Conservation (phyloP, 306 rosid genomes). For the Dalbergia cultrata region DNA sequence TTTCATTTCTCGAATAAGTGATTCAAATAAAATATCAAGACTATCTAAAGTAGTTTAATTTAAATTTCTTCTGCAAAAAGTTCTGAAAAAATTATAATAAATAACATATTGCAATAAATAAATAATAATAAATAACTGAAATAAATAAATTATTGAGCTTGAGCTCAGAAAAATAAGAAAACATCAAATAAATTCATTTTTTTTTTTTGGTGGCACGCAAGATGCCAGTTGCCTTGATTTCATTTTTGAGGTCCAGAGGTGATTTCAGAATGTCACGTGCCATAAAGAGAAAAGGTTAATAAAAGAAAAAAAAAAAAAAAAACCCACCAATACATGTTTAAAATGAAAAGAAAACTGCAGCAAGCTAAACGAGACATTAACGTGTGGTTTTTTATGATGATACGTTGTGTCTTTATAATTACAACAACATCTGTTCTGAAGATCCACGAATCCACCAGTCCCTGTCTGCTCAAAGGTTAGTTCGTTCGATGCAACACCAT, state of each 20-base stretch:
- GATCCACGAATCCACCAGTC: slow-evolving; percentile 2
- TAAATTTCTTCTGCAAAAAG: not conserved
- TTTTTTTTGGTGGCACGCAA: not conserved
- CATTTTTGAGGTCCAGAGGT: not conserved
- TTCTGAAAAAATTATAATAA: not conserved
- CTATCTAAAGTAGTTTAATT: not conserved
- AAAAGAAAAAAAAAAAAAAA: slow-evolving; percentile 5
- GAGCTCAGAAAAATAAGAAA: not conserved
- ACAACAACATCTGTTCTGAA: not conserved
- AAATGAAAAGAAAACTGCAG: not conserved
- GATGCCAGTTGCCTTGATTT: not conserved
- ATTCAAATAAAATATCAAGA: not conserved
- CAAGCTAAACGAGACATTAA: not conserved
- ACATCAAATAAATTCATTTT: no score
- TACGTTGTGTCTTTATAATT: not conserved
- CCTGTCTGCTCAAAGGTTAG: slow-evolving; percentile 19
- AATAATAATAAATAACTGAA: not conserved
- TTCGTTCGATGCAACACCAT: not conserved
- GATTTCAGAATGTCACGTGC: slow-evolving; percentile 43
- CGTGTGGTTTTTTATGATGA: not conserved
- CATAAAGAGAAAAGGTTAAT: not conserved
- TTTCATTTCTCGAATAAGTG: not conserved
- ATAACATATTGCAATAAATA: not conserved
- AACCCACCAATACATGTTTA: not conserved
- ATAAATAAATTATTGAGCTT: no score